These are phyloP conservation scores for Colletotrichum orchidophilum DNA, from an alignment of 2,329 filamentous ascomycete genomes.

Conservation along the genomic window DNA sequence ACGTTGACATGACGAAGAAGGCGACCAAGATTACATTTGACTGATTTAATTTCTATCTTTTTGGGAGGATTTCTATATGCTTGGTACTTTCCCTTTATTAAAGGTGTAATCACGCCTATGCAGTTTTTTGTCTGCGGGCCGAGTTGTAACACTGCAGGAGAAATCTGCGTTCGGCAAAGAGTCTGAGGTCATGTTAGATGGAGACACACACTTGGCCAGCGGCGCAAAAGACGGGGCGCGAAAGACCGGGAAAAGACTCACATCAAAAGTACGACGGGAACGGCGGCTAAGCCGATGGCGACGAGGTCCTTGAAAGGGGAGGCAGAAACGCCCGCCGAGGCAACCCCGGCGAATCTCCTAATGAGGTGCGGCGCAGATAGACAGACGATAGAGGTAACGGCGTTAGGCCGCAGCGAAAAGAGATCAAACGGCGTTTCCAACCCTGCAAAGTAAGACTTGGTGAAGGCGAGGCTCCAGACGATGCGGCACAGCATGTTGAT, in stretches of 20 bases:
- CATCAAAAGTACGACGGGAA: conserved; percentile 65
- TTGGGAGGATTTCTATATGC: not conserved
- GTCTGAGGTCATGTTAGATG: conserved; percentile 48
- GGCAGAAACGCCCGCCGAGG: conserved; percentile 5
- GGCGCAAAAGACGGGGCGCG: not conserved
- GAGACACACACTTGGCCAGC: conserved; percentile 14
- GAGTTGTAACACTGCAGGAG: conserved; percentile 60
- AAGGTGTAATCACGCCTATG: not conserved
- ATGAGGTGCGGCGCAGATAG: conserved; percentile 55
- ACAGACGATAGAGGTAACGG: conserved; percentile 53
- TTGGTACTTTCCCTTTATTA: not conserved
- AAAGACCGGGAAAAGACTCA: conserved; percentile 57
- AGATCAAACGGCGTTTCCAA: conserved; percentile 54
- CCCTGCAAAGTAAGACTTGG: conserved; percentile 68
- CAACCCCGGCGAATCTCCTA: conserved; percentile 36
- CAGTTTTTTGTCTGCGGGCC: conserved; percentile 43
- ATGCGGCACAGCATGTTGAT: conserved; percentile 92
- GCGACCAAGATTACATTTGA: conserved; percentile 95
- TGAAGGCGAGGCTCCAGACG: conserved; percentile 80
- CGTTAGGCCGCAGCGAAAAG: conserved; percentile 53
- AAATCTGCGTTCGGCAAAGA: conserved; percentile 63
- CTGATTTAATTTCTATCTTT: conserved; percentile 39
- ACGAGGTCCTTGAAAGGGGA: conserved; percentile 49
- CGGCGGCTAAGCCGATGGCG: conserved; percentile 59
- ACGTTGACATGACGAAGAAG: conserved; percentile 83